Base-by-base conservation (phyloP, 1,284 basidiomycete species). In the Moesziomyces globuligerus region DNA sequence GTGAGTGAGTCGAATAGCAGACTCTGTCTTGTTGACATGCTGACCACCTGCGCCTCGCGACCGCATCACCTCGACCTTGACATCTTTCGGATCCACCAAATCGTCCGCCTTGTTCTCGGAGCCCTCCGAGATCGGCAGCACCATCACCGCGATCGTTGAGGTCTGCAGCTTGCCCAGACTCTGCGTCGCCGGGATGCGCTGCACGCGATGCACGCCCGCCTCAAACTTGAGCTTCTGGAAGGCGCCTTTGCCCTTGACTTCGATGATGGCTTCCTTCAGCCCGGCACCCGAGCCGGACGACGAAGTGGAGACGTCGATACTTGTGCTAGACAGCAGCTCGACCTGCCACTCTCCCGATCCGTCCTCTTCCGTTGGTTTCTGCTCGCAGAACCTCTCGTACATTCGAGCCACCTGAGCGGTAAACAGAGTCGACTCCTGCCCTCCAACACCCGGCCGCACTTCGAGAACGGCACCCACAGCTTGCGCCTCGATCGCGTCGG, bases 11-110 rank as follows among this genome's bases (percentile, higher is more conserved):
- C 96, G 90, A n/a, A 99, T 92, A 1, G 96, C 96, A 0, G 94
- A 97, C 83, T 98, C 96, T 0, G 95, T 98, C 86, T 92, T 93
- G 85, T 98, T 99, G 77, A 98, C 96, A 84, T 98, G 95, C 86
- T 94, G 94, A n/a, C 96, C 95, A 45, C 96, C 96, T 3, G 96
- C 95, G 43, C 96, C 96, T 29, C 93, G 85, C 0, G 94, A 88
- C 18, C 95, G 89, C 94, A 98, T 97, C 41, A 95, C 92, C 78
- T 98, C 95, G 3, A 92, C 83, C 74, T 88, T 90, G 47, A 98
- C 88, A 61, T 98, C 95, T 55, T 91, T 91, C 83, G 91, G 90
- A 50, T 89, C 89, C 59, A 93, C 75, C 85, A 89, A 47, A 87
- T 87, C 81, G 45, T 83, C 75, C 17, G 79, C 70, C 37, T 67